Evolutionary conservation across 257 asterid genomes (phyloP), one percentile per base, ranked within the genome.

Genomic region (Rhazya stricta): DNA sequence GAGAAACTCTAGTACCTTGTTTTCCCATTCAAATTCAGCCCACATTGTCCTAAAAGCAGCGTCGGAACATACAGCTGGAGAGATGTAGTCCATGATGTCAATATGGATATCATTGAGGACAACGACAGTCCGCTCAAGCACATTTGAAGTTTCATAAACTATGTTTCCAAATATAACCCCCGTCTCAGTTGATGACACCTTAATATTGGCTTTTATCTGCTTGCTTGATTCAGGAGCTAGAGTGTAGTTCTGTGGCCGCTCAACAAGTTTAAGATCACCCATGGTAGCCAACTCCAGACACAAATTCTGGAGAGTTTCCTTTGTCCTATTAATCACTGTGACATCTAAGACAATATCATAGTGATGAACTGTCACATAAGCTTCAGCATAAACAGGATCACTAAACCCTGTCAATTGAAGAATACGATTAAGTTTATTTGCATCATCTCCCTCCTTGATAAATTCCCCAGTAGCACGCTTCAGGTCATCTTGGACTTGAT

Each of bases 21-120:
- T 93, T 81, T 93, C 98, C 98, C 98, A 93, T 83, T 93, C 98
- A 85, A 93, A 93, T 83, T 93, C 98, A 78, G 97, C 96, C 98
- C 98, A 93, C 98, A 91, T 93, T 76, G 97, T 83, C 79, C 97
- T 89, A 84, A 93, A 93, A 46, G 96, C 96, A 85, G 96, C 85
- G 84, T 91, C 98, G 51, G 91, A 89, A 74, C 98, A 93, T 61
- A 81, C 90, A 57, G 98, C 98, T 34, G 98, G 98, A 76, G 98
- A 93, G 83, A 93, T 93, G 75, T 93, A 93, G 84, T 93, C 98
- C 98, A 93, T 93, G 82, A 93, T 93, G 85, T 93, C 98, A 76
- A 93, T 91, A 83, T 93, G 98, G 85, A 93, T 93, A 85, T 93
- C 98, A 82, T 89, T 93, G 75, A 93, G 93, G 72, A 91, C 98